Base-by-base conservation (phyloP, 2,329 filamentous ascomycete species). In the Davidsoniella australis region DNA sequence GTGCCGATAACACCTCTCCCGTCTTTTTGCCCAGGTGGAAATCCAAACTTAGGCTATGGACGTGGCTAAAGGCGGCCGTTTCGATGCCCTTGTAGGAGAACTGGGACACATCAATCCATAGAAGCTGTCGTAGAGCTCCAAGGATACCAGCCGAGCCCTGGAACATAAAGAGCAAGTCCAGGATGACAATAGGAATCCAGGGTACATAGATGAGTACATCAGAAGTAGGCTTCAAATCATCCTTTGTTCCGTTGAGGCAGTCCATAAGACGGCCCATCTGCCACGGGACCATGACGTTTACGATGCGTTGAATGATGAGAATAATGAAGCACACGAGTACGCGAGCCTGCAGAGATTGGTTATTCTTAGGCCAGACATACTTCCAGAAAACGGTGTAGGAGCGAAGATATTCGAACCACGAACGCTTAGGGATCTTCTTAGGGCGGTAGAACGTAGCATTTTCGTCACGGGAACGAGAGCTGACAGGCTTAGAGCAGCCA, bases 1-100 rank as follows among this genome's bases (percentile, higher is more conserved):
- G 72, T 1, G 91, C 91, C 12, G 89, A 96, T 14, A 96, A 69
- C 8, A 98, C 87, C 64, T 98, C 91, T 54, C 91, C 91, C 0
- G 91, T 98, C 60, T 89, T 85, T 66, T 98, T 98, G 47, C 86
- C 87, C 2, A 96, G 75, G 61, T 98, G 91, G 60, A 98, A 98
- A 62, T 96, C 91, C 56, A 96, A 73, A 63, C 88, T 95, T 33
- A 98, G 77, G 46, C 82, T 82, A 64, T 98, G 91, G 18, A 98
- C 91, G 62, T 98, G 91, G 66, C 96, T 89, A 61, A 98, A 98
- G 9, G 89, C 86, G 14, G 91, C 88, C 2, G 91, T 91, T 5
- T 88, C 94, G 52, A 98, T 73, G 55, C 91, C 86, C 59, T 86
- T 82, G 65, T 95, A 98, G 0, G 89, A 94, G 63, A 96, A 94